Evolutionary conservation across 495 filamentous ascomycete genomes (phyloP).

Genomic region (Jackrogersella multiformis): DNA sequence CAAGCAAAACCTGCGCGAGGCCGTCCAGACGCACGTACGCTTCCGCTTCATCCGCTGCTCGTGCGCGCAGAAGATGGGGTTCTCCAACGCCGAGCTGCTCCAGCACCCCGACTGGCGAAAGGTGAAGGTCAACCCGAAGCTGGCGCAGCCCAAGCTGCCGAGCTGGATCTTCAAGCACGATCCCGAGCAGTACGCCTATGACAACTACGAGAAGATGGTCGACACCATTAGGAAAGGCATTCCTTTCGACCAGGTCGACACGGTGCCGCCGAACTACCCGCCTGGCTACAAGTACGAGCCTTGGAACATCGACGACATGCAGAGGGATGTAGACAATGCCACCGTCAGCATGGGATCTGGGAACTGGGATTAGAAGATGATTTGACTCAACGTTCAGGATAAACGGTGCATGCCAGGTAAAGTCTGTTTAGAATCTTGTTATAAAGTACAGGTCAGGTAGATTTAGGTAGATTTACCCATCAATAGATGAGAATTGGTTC

Average conservation of each 20-base stretch:
- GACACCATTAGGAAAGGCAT: constrained; percentile 52
- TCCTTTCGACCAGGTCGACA: constrained; percentile 51
- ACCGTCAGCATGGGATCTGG: constrained; percentile 52
- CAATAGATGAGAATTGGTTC: too few relatives aligned
- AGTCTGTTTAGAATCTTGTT: neutral
- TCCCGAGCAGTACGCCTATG: constrained; percentile 64
- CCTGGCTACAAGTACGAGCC: constrained; percentile 57
- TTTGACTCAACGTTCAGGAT: neutral
- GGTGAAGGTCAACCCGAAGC: constrained; percentile 61
- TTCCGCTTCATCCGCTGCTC: constrained; percentile 65
- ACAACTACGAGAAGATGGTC: constrained; percentile 59
- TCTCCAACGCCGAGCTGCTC: constrained; percentile 64
- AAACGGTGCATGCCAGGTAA: neutral
- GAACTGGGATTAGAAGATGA: constrained; percentile 48
- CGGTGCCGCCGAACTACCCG: constrained; percentile 55
- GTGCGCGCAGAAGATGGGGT: constrained; percentile 65
- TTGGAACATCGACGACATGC: constrained; percentile 58
- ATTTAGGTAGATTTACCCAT: too few relatives aligned
- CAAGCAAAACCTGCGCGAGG: constrained; percentile 48
- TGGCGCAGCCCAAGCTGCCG: constrained; percentile 59
- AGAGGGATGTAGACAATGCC: constrained; percentile 49
- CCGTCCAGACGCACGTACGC: constrained; percentile 60
- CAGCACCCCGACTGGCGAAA: constrained; percentile 68
- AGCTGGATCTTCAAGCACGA: constrained; percentile 67
- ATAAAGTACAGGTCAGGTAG: neutral